Conservation (phyloP, 345 rosid species). For the Raphanus raphanistrum region DNA sequence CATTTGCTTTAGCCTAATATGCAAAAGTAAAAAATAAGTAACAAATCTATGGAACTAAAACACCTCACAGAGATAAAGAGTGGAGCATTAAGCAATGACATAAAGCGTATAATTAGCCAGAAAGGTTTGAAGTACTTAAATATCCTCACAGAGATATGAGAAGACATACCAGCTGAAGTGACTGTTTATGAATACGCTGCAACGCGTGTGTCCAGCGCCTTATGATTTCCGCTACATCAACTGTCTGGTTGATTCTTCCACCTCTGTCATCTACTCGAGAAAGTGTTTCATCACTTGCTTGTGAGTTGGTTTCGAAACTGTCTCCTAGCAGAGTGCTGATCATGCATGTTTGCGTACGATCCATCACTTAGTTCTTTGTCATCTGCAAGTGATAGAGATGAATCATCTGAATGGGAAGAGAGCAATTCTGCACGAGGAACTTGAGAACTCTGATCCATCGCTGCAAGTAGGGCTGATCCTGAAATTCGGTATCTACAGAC, state of each 20-base stretch:
- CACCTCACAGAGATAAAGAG: not conserved
- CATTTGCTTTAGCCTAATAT: conserved; percentile 90
- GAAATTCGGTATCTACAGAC: conserved; percentile 88
- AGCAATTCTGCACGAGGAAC: conserved; percentile 69
- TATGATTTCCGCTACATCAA: conserved; percentile 95
- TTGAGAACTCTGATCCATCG: conserved; percentile 98
- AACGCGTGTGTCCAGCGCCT: conserved; percentile 99
- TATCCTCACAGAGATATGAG: conserved; percentile 16
- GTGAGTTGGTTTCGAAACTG: conserved; percentile 51
- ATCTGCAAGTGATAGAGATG: conserved; percentile 47
- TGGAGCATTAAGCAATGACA: not conserved
- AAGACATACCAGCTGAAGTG: conserved; percentile 82
- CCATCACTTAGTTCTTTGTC: conserved; percentile 74
- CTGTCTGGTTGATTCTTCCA: conserved; percentile 82
- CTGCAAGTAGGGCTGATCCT: conserved; percentile 90
- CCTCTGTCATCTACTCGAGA: conserved; percentile 83
- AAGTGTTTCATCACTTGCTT: conserved; percentile 62
- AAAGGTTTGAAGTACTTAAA: not conserved
- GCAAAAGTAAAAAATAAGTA: conserved; percentile 1
- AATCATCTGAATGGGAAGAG: conserved; percentile 54
- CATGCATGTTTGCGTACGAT: conserved; percentile 39
- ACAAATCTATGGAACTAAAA: not conserved
- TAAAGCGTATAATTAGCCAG: not conserved
- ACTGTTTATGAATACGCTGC: conserved; percentile 97
- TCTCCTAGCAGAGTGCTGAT: conserved; percentile 43